Base-by-base conservation (phyloP, 2,329 filamentous ascomycete species). In the Hypoxylon sp. region DNA sequence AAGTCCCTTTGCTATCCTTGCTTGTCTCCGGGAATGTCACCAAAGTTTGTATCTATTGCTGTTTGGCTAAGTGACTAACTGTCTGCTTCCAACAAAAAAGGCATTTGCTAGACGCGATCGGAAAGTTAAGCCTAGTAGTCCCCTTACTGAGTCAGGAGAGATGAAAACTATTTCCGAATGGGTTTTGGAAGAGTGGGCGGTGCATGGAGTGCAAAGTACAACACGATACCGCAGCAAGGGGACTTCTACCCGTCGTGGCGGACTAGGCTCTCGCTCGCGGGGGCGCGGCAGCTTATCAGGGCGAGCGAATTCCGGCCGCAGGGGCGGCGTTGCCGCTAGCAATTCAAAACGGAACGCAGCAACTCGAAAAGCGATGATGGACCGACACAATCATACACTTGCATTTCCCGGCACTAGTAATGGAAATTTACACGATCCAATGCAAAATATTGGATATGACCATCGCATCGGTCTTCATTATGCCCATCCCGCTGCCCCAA, bases 131-230 rank as follows among this genome's bases (percentile, higher is more conserved):
- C 81, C 63, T 71, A 74, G 74, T 10, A 77, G 76, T 23, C n/a
- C 63, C 52, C 60, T 78, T 23, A 75, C 70, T 17, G 72, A 79
- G 6, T 80, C 83, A 51, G 82, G 85, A 19, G 87, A 88, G 60
- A 76, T 83, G 7, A 89, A 91, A 75, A 94, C 91, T 76, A 87
- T 87, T 1, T 90, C 87, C 52, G 88, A 91, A 78, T 98, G 95
- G 95, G 86, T 89, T 46, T 82, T 98, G 25, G 90, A 90, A 36
- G 82, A 88, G 0, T 89, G 90, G 78, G 93, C 93, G 0, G 81
- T 93, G 32, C 80, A 91, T 23, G 92, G 93, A 25, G 92, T 98
- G 53, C 89, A 94, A 79, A 95, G 93, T 64, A 98, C 95, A 0
- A 98, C 95, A 1, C 84, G 91, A 70, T 94, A 92, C 78, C 88